Conservation (phyloP, 1,284 basidiomycete species). For the Stygiomarasmius scandens region DNA sequence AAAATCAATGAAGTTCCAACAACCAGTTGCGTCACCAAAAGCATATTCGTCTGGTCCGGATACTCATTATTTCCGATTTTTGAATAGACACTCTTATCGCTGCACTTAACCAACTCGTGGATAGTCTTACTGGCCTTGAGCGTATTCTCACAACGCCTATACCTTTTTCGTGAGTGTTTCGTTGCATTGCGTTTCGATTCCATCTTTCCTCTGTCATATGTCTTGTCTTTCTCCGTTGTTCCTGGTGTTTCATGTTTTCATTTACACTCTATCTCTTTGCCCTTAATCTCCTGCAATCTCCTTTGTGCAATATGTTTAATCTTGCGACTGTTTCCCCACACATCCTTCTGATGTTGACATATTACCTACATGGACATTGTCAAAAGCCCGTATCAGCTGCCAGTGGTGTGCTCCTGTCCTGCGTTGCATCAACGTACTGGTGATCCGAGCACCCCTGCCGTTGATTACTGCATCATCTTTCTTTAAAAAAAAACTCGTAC, state of each 20-base stretch:
- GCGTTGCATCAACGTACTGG: no score
- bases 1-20: constrained; percentile 70
- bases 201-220: not conserved
- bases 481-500: no score
- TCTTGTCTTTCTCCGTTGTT: not conserved
- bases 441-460: no score
- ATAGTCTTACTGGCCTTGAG: constrained; percentile 72
- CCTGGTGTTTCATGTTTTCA: constrained; percentile 8
- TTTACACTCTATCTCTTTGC: not conserved
- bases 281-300: no score
- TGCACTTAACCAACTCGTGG: constrained; percentile 60
- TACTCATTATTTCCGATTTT: not conserved
- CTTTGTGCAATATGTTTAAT: no score
- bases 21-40: constrained; percentile 49
- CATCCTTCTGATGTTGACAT: no score
- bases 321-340: no score
- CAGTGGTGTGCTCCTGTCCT: no score
- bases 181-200: not conserved
- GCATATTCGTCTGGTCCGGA: constrained; percentile 29
- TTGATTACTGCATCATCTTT: no score
- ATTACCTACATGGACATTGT: no score
- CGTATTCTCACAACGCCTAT: constrained; percentile 80
- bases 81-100: constrained; percentile 52
- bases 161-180: constrained; percentile 64
- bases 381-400: no score